Conservation (phyloP, 352 stramenopile genomes). For the Pythium dissimile region DNA sequence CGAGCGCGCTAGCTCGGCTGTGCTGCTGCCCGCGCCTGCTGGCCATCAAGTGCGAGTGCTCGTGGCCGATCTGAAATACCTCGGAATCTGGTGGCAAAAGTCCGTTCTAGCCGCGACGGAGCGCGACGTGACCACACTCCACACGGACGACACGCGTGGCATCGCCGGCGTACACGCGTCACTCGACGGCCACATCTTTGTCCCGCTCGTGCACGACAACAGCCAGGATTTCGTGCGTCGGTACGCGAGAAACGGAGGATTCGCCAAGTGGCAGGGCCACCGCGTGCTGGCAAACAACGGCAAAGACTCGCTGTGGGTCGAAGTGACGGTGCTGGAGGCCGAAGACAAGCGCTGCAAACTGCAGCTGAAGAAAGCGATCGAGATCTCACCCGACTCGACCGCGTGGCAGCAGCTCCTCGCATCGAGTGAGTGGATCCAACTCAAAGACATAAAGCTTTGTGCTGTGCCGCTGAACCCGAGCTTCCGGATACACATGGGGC, state of each 20-base stretch:
- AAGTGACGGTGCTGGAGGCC: conserved; percentile 48
- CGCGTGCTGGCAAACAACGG: conserved; percentile 64
- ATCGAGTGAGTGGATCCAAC: conserved; percentile 44
- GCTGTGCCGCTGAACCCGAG: conserved; percentile 45
- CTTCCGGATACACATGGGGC: conserved; percentile 66
- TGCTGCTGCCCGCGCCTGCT: conserved; percentile 39
- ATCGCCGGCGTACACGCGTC: conserved; percentile 45
- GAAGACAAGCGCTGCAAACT: conserved; percentile 66
- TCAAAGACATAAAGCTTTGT: conserved; percentile 52
- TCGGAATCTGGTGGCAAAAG: conserved; percentile 74
- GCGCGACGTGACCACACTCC: conserved; percentile 50
- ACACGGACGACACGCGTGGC: conserved; percentile 49
- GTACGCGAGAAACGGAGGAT: conserved; percentile 31
- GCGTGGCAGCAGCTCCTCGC: conserved; percentile 41
- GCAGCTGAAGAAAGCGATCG: conserved; percentile 50
- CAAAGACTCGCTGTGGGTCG: conserved; percentile 66
- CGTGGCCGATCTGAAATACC: conserved; percentile 42
- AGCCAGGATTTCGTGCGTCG: conserved; percentile 33
- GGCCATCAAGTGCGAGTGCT: conserved; percentile 46
- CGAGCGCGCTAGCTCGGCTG: conserved; percentile 28
- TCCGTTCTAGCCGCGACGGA: conserved; percentile 45
- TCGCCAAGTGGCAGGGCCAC: conserved; percentile 55
- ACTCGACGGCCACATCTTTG: conserved; percentile 60
- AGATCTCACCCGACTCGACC: conserved; percentile 27
- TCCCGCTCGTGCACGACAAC: conserved; percentile 40